Evolutionary conservation across 2,329 filamentous ascomycete species (phyloP).

Genomic region (Phaeosphaeriaceae sp.): DNA sequence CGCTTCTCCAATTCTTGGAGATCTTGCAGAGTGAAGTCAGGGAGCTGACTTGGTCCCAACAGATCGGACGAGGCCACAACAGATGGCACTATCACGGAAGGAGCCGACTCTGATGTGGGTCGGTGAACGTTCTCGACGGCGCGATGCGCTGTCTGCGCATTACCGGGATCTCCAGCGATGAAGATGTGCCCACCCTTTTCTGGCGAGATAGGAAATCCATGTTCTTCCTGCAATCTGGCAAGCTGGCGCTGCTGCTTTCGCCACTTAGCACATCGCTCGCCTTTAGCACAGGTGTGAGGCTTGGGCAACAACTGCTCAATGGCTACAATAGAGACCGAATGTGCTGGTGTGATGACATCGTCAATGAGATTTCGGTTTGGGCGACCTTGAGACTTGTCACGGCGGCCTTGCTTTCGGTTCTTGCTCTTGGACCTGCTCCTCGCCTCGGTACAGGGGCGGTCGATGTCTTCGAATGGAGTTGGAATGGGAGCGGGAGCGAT

Average conservation of each 20-base stretch:
- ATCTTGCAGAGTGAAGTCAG: slow-evolving; percentile 74
- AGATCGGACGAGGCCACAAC: slow-evolving; percentile 91
- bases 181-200: slow-evolving; percentile 74
- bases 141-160: slow-evolving; percentile 68
- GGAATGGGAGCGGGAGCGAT: slow-evolving; percentile 54
- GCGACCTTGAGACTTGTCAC: slow-evolving; percentile 45
- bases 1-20: slow-evolving; percentile 73
- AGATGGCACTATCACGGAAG: slow-evolving; percentile 59
- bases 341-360: slow-evolving; percentile 76
- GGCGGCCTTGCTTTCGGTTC: slow-evolving; percentile 37
- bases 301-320: slow-evolving; percentile 90
- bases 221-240: slow-evolving; percentile 75
- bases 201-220: slow-evolving; percentile 68
- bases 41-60: slow-evolving; percentile 72
- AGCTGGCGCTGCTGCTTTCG: slow-evolving; percentile 80
- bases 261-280: slow-evolving; percentile 84
- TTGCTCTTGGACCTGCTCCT: slow-evolving; percentile 46
- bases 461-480: slow-evolving; percentile 58
- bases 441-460: slow-evolving; percentile 52
- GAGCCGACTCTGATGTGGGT: slow-evolving; percentile 76
- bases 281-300: slow-evolving; percentile 83
- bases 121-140: slow-evolving; percentile 64
- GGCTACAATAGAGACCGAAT: slow-evolving; percentile 89
- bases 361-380: slow-evolving; percentile 53
- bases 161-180: slow-evolving; percentile 79